Evolutionary conservation across 352 stramenopile species (phyloP).

Genomic region (Blastocystis sp.): DNA sequence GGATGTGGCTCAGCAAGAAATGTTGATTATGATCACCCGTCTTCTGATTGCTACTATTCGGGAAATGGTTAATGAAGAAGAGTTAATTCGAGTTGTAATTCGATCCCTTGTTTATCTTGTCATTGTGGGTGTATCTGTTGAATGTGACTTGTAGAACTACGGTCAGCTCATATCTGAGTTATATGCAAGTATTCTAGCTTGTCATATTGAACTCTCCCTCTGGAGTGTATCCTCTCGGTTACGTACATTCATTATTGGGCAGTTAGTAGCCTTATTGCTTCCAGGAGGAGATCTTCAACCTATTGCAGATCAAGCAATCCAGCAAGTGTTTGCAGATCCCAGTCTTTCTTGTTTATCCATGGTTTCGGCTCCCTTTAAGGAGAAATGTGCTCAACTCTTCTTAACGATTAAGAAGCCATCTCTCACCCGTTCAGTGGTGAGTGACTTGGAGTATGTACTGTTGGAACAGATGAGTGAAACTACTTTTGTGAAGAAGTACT

Average conservation of each 20-base stretch:
- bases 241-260: not conserved
- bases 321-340: not conserved
- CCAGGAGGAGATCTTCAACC: not conserved
- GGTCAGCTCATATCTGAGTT: not conserved
- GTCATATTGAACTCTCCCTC: not conserved
- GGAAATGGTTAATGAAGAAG: conserved; percentile 25
- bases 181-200: conserved; percentile 13
- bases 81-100: conserved; percentile 24
- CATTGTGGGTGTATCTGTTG: not conserved
- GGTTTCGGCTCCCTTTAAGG: not conserved
- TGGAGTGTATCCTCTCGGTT: conserved; percentile 1
- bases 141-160: conserved; percentile 6
- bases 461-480: not conserved
- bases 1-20: not conserved
- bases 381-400: conserved; percentile 15
- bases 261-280: not conserved
- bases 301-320: not conserved
- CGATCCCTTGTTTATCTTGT: not conserved
- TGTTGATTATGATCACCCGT: not conserved
- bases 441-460: conserved; percentile 10
- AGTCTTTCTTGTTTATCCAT: not conserved
- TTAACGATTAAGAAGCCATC: not conserved
- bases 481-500: conserved; percentile 43
- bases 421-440: not conserved
- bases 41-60: not conserved